A percentile compares a stretch with the other conserved stretches of the same genome.
Conservation (phyloP, 2,329 filamentous ascomycete species). For the Fusarium musae region DNA sequence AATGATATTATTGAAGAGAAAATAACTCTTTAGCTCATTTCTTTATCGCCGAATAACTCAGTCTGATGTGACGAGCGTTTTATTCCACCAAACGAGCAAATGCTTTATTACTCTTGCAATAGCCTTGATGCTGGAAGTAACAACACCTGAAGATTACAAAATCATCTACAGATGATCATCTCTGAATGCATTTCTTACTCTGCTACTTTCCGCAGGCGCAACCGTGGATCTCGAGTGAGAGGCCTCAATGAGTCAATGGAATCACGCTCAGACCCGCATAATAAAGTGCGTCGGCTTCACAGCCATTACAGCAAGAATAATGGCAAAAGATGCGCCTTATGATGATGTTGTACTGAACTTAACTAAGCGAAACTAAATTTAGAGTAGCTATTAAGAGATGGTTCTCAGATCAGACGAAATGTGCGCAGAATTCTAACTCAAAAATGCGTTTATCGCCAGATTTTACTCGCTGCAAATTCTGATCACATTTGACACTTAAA, state of each 20-base stretch:
- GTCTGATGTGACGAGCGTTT: no score
- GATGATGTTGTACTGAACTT: rapidly evolving
- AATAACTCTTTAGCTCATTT: not conserved
- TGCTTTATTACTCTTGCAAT: not conserved
- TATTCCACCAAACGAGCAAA: not conserved
- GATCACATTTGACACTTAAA: not conserved
- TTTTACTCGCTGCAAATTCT: no score
- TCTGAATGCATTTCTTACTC: not conserved
- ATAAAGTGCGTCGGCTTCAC: not conserved
- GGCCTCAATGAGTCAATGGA: not conserved
- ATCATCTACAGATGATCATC: not conserved
- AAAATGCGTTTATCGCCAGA: no score
- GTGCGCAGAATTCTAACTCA: no score
- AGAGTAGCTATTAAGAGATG: rapidly evolving
- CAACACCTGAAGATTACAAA: not conserved
- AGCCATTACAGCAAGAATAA: not conserved
- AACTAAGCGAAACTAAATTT: rapidly evolving
- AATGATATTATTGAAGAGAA: not conserved
- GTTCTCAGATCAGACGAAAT: not conserved
- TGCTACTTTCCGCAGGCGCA: not conserved
- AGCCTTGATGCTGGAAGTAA: conserved; percentile 16
- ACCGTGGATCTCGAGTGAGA: not conserved
- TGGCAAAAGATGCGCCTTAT: no score
- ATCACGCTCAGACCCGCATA: not conserved
- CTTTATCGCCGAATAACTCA: rapidly evolving